Base-by-base conservation (phyloP, 106 monocot genomes). In the Hemerocallis citrina region DNA sequence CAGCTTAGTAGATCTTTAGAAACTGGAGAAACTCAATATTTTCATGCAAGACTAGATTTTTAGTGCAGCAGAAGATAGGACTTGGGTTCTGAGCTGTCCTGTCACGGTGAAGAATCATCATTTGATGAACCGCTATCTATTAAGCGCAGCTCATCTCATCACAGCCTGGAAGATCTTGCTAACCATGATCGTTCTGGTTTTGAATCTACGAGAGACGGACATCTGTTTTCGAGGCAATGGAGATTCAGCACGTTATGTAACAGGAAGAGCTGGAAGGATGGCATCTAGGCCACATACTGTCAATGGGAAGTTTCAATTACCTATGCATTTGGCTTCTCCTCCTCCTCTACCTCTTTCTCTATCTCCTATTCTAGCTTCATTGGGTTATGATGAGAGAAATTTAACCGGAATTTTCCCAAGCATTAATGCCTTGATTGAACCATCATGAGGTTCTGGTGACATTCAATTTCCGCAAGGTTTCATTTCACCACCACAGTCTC, bases 231-330 rank as follows among this genome's bases (percentile, higher is more conserved):
- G 68, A 86, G 61, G 37, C 64, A 55, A 38, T 82, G 57, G 83
- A 90, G 36, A 30, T 76, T 43, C 72, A 78, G 28, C 77, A 78
- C 12, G 52, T 61, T 27, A 77, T 77, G 67, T 58, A 68, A 32
- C 86, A 81, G 55, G 81, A 89, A 63, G 80, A 89, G 41, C 85
- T 89, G 49, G 89, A 90, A 60, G 76, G 72, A 86, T 78, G 84
- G 67, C 77, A 64, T 73, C 81, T 37, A 75, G 68, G 17, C 21
- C 74, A 7, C 73, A 86, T 55, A 68, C 29, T 63, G 69, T 79
- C 34, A 76, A 78, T 67, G 83, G 80, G 28, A 75, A 71, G 40
- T 32, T 76, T 71, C 83, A 82, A 33, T 47, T 76, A 14, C 83
- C 93, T 8, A 74, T 77, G 32, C 68, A 83, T 77, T 62, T 83